A percentile compares a stretch with the other conserved stretches of the same genome.
phyloP scores from a whole-genome alignment of 2,329 filamentous ascomycete species.

The Pestalotiopsis sp. region DNA sequence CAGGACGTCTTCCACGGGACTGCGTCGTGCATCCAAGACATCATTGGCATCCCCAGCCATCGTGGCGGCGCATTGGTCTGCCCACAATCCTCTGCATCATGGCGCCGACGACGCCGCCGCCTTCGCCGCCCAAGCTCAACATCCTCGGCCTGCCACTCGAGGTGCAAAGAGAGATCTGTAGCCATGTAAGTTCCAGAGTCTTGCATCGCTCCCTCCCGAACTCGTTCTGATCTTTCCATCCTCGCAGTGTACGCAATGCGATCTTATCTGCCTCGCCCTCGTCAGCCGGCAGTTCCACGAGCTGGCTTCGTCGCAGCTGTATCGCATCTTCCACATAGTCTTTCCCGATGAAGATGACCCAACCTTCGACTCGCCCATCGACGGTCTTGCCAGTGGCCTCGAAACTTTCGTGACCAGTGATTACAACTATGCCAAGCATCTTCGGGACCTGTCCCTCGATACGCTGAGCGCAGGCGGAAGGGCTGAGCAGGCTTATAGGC shows the following conservation, averaged over 20 bases:
- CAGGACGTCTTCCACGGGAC: not conserved
- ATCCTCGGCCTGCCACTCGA: slow-evolving; percentile 48
- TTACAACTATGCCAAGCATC: slow-evolving; percentile 61
- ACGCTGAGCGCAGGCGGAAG: slow-evolving; percentile 52
- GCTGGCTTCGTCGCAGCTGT: slow-evolving; percentile 57
- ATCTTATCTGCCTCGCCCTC: slow-evolving; percentile 58
- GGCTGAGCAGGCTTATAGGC: slow-evolving; percentile 53
- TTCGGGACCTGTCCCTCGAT: slow-evolving; percentile 57
- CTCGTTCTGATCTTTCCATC: not conserved
- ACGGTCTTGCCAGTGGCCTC: slow-evolving; percentile 57
- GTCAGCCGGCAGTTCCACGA: slow-evolving; percentile 59
- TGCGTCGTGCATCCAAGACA: not conserved
- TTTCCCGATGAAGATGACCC: slow-evolving; percentile 61
- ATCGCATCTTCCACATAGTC: slow-evolving; percentile 60
- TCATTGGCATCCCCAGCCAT: not conserved
- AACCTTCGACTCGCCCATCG: slow-evolving; percentile 52
- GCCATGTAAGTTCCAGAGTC: slow-evolving; percentile 38
- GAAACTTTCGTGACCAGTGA: slow-evolving; percentile 64
- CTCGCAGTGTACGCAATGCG: slow-evolving; percentile 47
- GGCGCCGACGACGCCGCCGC: not conserved
- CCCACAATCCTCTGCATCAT: not conserved
- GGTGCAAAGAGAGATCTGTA: slow-evolving; percentile 48
- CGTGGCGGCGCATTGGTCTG: not conserved
- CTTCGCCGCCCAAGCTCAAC: slow-evolving; percentile 1
- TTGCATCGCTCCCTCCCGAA: not conserved